Evolutionary conservation across 176 grass and related monocot species (phyloP).

Genomic region (Ensete glaucum): DNA sequence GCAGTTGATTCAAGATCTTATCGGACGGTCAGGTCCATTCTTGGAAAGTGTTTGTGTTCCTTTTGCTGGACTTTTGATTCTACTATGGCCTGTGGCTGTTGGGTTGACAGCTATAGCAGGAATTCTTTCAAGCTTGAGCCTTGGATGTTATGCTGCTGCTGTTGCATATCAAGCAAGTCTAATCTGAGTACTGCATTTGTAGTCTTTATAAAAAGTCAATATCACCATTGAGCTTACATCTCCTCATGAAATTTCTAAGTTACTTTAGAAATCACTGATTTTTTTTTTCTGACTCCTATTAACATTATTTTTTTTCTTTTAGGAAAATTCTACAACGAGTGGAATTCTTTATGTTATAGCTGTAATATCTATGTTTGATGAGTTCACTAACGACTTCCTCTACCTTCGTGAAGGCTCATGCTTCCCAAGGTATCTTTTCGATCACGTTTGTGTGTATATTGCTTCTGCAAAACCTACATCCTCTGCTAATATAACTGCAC

Average conservation of each 20-base stretch:
- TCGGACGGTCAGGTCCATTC: slow-evolving; percentile 23
- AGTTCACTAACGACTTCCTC: slow-evolving; percentile 23
- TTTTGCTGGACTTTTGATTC: slow-evolving; percentile 15
- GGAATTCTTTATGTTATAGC: slow-evolving; percentile 19
- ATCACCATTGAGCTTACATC: background rate
- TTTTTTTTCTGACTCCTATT: background rate
- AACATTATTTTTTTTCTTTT: background rate
- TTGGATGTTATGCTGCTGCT: slow-evolving; percentile 26
- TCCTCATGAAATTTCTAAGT: background rate
- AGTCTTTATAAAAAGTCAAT: background rate
- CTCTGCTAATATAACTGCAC: no score
- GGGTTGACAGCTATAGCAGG: slow-evolving; percentile 5
- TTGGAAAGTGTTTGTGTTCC: slow-evolving; percentile 25
- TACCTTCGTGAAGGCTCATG: slow-evolving; percentile 21
- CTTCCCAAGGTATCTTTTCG: slow-evolving; percentile 17
- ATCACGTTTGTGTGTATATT: background rate
- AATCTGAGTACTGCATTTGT: background rate
- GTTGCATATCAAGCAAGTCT: slow-evolving; percentile 17
- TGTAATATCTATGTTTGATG: slow-evolving; percentile 26
- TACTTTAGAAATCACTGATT: no score
- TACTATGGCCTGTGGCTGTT: slow-evolving; percentile 22
- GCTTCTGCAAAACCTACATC: no score
- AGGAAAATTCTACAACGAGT: slow-evolving; percentile 22
- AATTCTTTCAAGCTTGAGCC: slow-evolving; percentile 19
- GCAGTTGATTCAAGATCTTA: slow-evolving; percentile 21